phyloP scores from a whole-genome alignment of 2,329 filamentous ascomycete genomes.

The Aspergillus unguis region DNA sequence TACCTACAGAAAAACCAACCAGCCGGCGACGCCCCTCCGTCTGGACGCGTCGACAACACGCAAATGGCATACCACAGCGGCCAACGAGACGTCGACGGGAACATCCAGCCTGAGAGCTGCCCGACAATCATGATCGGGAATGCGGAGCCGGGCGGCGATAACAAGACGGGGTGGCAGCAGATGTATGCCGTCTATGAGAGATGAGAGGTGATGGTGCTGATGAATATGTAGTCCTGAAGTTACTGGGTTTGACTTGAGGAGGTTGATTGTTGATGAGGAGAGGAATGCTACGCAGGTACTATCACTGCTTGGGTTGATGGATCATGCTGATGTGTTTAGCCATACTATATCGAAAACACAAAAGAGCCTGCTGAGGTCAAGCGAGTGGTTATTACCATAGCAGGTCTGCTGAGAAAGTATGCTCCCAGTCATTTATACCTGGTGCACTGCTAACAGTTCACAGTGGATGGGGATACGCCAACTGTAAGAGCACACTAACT shows the following conservation, averaged over 20 bases:
- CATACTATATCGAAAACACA: not conserved
- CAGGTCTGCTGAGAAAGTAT: not conserved
- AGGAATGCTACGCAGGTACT: not conserved
- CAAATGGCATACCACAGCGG: not conserved
- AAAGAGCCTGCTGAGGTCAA: not conserved
- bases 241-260: not conserved
- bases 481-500: too few relatives aligned
- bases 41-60: not conserved
- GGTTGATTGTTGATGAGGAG: not conserved
- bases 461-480: not conserved
- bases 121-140: not conserved
- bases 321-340: not conserved
- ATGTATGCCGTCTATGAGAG: not conserved
- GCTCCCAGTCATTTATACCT: not conserved
- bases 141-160: not conserved
- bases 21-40: not conserved
- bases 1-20: not conserved
- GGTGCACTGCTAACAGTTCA: not conserved
- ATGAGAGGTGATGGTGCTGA: not conserved
- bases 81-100: not conserved
- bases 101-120: not conserved
- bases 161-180: not conserved
- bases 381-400: not conserved
- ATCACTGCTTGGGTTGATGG: not conserved
- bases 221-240: not conserved